Evolutionary conservation across 2,329 filamentous ascomycete genomes (phyloP), one percentile per base, ranked within the genome.

Genomic region (Aphanocladium album): DNA sequence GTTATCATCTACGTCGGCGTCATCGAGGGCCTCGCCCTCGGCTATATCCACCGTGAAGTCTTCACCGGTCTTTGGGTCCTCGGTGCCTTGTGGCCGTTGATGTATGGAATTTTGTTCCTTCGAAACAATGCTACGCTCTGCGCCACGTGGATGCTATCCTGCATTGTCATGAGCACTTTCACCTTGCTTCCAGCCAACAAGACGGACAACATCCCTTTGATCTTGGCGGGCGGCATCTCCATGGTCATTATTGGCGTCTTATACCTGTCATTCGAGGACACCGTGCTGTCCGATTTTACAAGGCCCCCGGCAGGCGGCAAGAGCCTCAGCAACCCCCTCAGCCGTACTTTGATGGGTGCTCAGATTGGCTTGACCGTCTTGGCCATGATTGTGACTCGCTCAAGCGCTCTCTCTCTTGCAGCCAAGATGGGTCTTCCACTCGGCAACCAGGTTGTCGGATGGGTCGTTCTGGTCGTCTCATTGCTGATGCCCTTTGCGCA

Each of bases 121-220:
- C 80, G 77, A 57, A 76, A 83, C 27, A 88, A 98, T 69, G 70
- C 77, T 14, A 70, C 82, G 4, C 80, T 96, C 2, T 83, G 84
- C 57, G 74, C 79, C 0, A 85, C 86, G 0, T 99, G 95, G 95
- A 80, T 83, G 9, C 67, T 88, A 41, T 89, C 90, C 4, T 97
- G 93, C 73, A 66, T 88, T 2, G 77, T 87, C 4, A 96, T 98
- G 92, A 95, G 93, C 71, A 82, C 84, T 2, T 99, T 99, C 70
- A 99, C 95, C 0, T 75, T 98, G 16, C 79, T 99, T 1, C 89
- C 91, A 1, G 95, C 91, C 2, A 88, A 90, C 73, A 99, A 98
- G 73, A 78, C 85, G 1, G 96, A 99, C 71, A 85, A 89, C 67
- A 72, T 91, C 4, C 81, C 79, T 60, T 79, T 91, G 27, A 91